A percentile compares a stretch with the other conserved stretches of the same genome.
Conservation (phyloP, 805 yeast species). For the Geotrichum ghanense region DNA sequence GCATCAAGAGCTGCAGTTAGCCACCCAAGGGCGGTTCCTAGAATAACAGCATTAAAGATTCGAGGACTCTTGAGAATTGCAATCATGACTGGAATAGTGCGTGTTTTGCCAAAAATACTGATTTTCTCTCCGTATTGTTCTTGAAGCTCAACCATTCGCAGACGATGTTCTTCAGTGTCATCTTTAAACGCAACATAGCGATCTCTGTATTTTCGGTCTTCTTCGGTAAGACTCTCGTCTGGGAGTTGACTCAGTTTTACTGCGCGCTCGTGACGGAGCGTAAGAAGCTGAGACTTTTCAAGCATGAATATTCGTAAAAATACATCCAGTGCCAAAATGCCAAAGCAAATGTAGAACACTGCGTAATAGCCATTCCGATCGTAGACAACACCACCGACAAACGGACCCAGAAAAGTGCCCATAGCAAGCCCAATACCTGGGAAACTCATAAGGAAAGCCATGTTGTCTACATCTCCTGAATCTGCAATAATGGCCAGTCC, state of each 20-base stretch:
- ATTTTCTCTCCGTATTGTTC: not conserved
- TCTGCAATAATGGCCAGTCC: conserved; percentile 26
- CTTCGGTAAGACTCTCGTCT: not conserved
- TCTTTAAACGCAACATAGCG: not conserved
- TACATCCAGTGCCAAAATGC: conserved; percentile 20
- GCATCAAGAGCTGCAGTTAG: conserved; percentile 24
- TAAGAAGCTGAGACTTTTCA: conserved; percentile 16
- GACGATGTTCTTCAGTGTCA: not conserved
- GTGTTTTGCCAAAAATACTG: conserved; percentile 1
- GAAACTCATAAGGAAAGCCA: conserved; percentile 22
- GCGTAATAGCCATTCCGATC: conserved; percentile 23
- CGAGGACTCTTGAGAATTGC: conserved; percentile 11
- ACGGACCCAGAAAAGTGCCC: conserved; percentile 25
- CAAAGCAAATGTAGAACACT: conserved; percentile 23
- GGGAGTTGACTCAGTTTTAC: conserved; percentile 9
- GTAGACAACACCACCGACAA: conserved; percentile 27
- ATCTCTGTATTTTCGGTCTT: not conserved
- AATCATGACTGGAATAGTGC: conserved; percentile 6
- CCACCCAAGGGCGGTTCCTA: conserved; percentile 22
- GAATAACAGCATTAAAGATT: conserved; percentile 15
- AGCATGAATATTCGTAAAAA: conserved; percentile 23
- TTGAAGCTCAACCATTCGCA: not conserved
- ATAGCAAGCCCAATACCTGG: conserved; percentile 22
- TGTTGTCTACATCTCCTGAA: conserved; percentile 18
- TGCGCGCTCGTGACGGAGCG: conserved; percentile 11